Evolutionary conservation across 1,284 basidiomycete genomes (phyloP).

Genomic region (Entoloma clypeatum): DNA sequence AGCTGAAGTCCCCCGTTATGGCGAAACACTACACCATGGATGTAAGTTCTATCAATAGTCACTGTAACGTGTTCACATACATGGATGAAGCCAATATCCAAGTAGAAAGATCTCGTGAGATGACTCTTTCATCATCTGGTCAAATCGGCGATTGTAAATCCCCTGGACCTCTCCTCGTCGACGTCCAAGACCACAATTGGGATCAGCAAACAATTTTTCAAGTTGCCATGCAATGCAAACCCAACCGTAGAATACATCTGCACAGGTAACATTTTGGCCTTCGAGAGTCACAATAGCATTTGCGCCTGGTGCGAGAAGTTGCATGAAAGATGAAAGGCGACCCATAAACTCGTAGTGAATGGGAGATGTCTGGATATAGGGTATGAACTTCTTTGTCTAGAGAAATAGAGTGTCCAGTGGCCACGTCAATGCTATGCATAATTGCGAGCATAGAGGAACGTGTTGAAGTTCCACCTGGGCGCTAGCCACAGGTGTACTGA

Average conservation of each 20-base stretch:
- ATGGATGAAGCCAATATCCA: slow-evolving; percentile 24
- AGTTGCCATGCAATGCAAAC: slow-evolving; percentile 25
- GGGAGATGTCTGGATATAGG: slow-evolving; percentile 16
- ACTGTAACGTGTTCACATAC: too few relatives aligned
- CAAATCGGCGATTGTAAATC: too few relatives aligned
- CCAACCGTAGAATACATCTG: slow-evolving; percentile 26
- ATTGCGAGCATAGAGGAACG: too few relatives aligned
- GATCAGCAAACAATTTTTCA: slow-evolving; percentile 17
- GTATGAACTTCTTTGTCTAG: slow-evolving; percentile 21
- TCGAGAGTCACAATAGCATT: slow-evolving; percentile 24
- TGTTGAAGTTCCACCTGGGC: too few relatives aligned
- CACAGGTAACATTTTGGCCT: slow-evolving; percentile 24
- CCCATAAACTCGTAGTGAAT: slow-evolving; percentile 17
- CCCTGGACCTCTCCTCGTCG: too few relatives aligned
- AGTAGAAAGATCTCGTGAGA: slow-evolving; percentile 24
- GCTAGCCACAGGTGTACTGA: too few relatives aligned
- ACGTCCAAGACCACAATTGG: too few relatives aligned
- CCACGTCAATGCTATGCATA: too few relatives aligned
- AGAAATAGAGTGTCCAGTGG: too few relatives aligned
- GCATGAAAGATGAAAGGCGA: slow-evolving; percentile 16
- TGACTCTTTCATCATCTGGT: slow-evolving; percentile 28
- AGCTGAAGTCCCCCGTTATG: slow-evolving; percentile 20
- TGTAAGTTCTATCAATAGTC: not conserved
- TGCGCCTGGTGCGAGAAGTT: slow-evolving; percentile 17
- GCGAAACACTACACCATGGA: not conserved